Percentiles rank a stretch among this genome's conserved stretches.
Evolutionary conservation across 2,329 filamentous ascomycete species (phyloP).

Genomic region (Diplodia intermedia): DNA sequence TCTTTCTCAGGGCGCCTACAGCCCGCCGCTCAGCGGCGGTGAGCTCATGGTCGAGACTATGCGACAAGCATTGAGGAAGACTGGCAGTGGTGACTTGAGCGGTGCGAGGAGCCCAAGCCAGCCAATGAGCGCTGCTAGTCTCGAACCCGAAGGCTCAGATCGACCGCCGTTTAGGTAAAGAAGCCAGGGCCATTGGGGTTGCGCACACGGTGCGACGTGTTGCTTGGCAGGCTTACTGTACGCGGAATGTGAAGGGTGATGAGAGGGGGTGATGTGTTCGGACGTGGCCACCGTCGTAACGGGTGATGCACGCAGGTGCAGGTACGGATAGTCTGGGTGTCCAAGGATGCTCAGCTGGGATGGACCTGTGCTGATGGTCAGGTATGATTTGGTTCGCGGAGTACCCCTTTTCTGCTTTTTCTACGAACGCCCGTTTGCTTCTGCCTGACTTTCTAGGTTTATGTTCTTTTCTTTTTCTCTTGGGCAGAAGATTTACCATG

Average conservation of each 20-base stretch:
- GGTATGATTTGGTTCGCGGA: constrained; percentile 17
- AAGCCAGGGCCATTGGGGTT: neutral
- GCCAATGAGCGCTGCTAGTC: constrained; percentile 48
- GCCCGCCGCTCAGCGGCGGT: constrained; percentile 62
- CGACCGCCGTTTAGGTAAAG: constrained; percentile 41
- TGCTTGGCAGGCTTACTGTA: constrained; percentile 25
- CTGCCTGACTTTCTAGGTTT: constrained; percentile 19
- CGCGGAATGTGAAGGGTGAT: neutral
- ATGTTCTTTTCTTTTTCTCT: neutral
- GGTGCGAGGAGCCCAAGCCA: constrained; percentile 50
- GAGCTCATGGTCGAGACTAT: constrained; percentile 93
- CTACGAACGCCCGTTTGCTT: constrained; percentile 9
- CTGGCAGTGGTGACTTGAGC: constrained; percentile 79
- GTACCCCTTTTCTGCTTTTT: constrained; percentile 15
- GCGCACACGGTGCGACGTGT: constrained; percentile 7
- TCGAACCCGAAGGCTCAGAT: constrained; percentile 47
- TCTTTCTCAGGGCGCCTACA: constrained; percentile 56
- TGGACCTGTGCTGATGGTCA: constrained; percentile 19
- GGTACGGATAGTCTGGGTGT: constrained; percentile 17
- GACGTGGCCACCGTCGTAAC: constrained; percentile 17
- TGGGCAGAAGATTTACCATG: constrained; percentile 9
- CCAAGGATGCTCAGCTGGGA: constrained; percentile 22
- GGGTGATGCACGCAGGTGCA: constrained; percentile 16
- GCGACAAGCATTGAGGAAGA: constrained; percentile 85
- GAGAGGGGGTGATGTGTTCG: constrained; percentile 21